Evolutionary conservation across 495 filamentous ascomycete genomes (phyloP).

Genomic region (Penicillium subrubescens): DNA sequence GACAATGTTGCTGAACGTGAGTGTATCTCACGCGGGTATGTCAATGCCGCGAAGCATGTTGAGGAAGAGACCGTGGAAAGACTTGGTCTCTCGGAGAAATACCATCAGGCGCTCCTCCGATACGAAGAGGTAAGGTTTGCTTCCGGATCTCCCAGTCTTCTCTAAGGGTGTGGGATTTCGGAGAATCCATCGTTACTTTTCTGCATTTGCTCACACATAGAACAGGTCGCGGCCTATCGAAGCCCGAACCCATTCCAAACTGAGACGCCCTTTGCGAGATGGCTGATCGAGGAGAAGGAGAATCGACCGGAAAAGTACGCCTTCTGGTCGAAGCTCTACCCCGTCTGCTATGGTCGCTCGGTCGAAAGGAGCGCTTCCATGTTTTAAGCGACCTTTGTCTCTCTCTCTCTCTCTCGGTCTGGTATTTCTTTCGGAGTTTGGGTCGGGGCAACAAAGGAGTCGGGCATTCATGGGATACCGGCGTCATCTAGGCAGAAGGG

Average conservation of each 20-base stretch:
- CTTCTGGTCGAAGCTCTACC: constrained; percentile 43
- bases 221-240: constrained; percentile 37
- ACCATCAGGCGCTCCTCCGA: constrained; percentile 34
- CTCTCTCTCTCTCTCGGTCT: neutral
- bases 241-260: constrained; percentile 37
- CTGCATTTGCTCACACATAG: constrained; percentile 12
- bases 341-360: constrained; percentile 38
- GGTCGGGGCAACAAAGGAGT: neutral
- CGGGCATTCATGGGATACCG: neutral
- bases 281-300: constrained; percentile 34
- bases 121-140: constrained; percentile 35
- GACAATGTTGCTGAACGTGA: constrained; percentile 21
- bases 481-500: neutral
- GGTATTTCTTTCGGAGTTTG: neutral
- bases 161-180: neutral
- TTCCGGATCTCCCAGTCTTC: neutral
- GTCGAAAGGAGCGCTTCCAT: constrained; percentile 34
- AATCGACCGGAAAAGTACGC: constrained; percentile 26
- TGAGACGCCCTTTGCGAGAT: constrained; percentile 38
- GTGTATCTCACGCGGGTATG: constrained; percentile 27
- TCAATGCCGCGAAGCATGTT: constrained; percentile 31
- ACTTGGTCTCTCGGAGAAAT: constrained; percentile 31
- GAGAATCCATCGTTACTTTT: neutral
- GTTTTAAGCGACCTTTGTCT: neutral
- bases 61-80: constrained; percentile 22